Evolutionary conservation across 2,329 filamentous ascomycete genomes (phyloP).

Genomic region (Cucurbitaria berberidis): DNA sequence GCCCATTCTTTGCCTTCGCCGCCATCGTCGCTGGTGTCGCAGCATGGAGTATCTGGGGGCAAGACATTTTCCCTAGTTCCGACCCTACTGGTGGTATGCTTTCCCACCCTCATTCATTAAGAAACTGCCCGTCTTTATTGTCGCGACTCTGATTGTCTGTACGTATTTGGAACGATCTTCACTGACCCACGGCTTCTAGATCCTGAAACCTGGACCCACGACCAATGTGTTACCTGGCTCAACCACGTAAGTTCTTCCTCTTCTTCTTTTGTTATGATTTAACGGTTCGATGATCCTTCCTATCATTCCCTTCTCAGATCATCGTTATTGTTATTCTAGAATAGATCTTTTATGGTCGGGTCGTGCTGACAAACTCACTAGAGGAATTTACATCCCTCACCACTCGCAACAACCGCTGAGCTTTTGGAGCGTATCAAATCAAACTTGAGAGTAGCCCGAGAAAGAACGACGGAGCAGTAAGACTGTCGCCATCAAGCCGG

Average conservation of each 20-base stretch:
- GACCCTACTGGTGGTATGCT: conserved; percentile 78
- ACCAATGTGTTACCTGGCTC: conserved; percentile 83
- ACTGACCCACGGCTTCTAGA: conserved; percentile 51
- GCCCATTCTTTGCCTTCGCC: conserved; percentile 64
- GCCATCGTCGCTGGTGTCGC: conserved; percentile 82
- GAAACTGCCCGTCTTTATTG: background rate
- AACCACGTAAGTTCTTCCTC: conserved; percentile 66
- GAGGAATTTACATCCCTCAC: conserved; percentile 68
- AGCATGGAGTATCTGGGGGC: conserved; percentile 83
- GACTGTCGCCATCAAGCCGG: background rate
- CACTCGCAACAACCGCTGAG: conserved; percentile 66
- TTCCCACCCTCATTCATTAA: background rate
- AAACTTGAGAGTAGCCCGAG: conserved; percentile 61
- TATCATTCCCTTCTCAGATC: background rate
- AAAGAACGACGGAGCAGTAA: conserved; percentile 13
- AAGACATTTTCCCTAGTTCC: conserved; percentile 78
- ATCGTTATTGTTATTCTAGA: background rate
- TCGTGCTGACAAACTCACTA: conserved; percentile 38
- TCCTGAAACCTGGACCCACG: conserved; percentile 74
- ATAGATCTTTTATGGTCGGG: background rate
- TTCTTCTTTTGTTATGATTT: background rate
- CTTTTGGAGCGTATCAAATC: conserved; percentile 72
- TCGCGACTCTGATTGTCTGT: background rate
- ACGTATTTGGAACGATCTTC: background rate
- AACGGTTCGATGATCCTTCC: background rate